Conservation (phyloP, 306 rosid genomes). For the Cucurbita moschata region DNA sequence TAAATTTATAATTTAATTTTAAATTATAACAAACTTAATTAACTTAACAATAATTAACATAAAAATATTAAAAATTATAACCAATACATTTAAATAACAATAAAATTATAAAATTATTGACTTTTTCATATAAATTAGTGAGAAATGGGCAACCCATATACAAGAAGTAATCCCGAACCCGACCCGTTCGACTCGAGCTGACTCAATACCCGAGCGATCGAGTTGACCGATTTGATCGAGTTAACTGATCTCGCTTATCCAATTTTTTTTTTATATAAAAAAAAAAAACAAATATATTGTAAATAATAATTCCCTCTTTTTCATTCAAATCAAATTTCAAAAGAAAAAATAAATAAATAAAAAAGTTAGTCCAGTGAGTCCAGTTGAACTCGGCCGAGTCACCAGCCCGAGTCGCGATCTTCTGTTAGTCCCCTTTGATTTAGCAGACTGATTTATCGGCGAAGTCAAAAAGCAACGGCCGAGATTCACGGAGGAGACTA, state of each 20-base stretch:
- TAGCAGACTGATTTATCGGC: constrained; percentile 26
- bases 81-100: too few relatives aligned
- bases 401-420: neutral
- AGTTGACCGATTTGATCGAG: neutral
- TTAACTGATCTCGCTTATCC: neutral
- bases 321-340: neutral
- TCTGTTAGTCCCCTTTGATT: neutral
- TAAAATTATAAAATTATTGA: too few relatives aligned
- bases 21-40: too few relatives aligned
- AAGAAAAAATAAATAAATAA: neutral
- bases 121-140: too few relatives aligned
- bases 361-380: neutral
- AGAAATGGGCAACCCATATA: neutral
- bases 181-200: neutral
- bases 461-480: constrained; percentile 52
- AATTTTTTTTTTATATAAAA: neutral
- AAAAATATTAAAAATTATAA: too few relatives aligned
- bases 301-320: neutral
- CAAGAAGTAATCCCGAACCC: neutral
- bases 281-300: neutral
- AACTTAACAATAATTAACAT: too few relatives aligned
- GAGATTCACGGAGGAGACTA: constrained; percentile 31
- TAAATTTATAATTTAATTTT: too few relatives aligned
- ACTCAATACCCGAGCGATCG: neutral
- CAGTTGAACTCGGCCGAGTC: constrained; percentile 3